Conservation (phyloP, 345 rosid species). For the Pistacia vera region DNA sequence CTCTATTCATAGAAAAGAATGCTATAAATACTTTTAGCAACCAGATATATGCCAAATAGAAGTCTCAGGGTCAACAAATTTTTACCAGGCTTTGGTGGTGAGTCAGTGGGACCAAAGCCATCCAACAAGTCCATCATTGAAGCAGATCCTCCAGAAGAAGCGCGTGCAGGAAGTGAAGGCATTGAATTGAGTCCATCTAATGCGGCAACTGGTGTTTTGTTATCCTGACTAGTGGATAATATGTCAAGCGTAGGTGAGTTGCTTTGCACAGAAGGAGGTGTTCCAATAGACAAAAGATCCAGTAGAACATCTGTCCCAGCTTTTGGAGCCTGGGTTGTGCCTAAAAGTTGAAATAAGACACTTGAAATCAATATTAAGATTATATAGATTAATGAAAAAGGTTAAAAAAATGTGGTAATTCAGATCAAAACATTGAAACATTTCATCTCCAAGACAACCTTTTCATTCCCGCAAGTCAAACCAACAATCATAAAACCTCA, state of each 20-base stretch:
- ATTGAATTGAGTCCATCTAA: conserved; percentile 57
- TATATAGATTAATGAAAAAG: not conserved
- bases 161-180: conserved; percentile 36
- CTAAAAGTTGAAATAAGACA: conserved; percentile 29
- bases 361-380: not conserved
- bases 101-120: conserved; percentile 56
- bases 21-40: conserved; percentile 17
- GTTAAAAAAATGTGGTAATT: not conserved
- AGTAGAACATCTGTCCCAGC: conserved; percentile 79
- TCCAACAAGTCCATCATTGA: conserved; percentile 82
- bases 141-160: conserved; percentile 52
- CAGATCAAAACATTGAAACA: not conserved
- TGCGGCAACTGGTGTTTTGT: conserved; percentile 38
- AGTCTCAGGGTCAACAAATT: conserved; percentile 8
- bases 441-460: not conserved
- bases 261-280: conserved; percentile 56
- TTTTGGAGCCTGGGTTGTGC: conserved; percentile 61
- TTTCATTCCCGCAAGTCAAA: not conserved
- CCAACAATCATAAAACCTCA: not conserved
- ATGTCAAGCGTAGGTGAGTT: conserved; percentile 59
- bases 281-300: conserved; percentile 89
- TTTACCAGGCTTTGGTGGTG: conserved; percentile 64
- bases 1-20: conserved; percentile 46
- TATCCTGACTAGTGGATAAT: conserved; percentile 51
- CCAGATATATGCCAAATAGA: conserved; percentile 20